phyloP scores from a whole-genome alignment of 179 eudicot genomes.

The Silene noctiflora region DNA sequence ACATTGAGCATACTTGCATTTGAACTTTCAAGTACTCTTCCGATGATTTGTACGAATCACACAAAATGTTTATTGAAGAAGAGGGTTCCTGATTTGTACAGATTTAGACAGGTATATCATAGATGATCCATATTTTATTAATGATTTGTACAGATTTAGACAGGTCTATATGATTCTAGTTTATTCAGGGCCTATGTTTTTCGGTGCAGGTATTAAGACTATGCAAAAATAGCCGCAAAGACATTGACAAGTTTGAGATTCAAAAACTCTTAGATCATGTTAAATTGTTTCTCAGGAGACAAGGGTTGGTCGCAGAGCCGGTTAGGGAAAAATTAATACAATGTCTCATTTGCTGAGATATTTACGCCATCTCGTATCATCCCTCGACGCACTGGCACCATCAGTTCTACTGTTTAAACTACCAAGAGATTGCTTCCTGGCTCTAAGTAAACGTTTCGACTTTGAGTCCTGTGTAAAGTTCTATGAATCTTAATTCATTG shows the following conservation, averaged over 20 bases:
- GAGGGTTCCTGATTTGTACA: no score
- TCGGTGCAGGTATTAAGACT: slow-evolving; percentile 64
- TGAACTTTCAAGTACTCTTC: slow-evolving; percentile 19
- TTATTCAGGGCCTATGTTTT: background rate
- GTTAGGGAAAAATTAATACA: slow-evolving; percentile 70
- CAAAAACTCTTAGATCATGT: slow-evolving; percentile 69
- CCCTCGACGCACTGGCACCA: slow-evolving; percentile 50
- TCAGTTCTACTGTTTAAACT: slow-evolving; percentile 42
- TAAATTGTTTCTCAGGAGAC: slow-evolving; percentile 87
- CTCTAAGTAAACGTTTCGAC: slow-evolving; percentile 33
- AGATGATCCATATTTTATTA: no score
- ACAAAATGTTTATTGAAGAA: slow-evolving; percentile 25
- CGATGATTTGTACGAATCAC: slow-evolving; percentile 35
- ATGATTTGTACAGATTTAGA: no score
- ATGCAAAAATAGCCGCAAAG: slow-evolving; percentile 76
- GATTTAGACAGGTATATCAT: no score
- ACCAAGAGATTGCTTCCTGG: slow-evolving; percentile 57
- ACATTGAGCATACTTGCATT: slow-evolving; percentile 24
- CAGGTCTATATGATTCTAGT: background rate
- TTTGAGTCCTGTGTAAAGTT: slow-evolving; percentile 22
- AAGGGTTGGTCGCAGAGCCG: slow-evolving; percentile 87
- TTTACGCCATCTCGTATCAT: slow-evolving; percentile 73
- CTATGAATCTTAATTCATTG: background rate
- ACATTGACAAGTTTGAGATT: slow-evolving; percentile 70
- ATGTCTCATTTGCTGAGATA: slow-evolving; percentile 57